Conservation (phyloP, 768 basidiomycete species). For the Boletales sp. region DNA sequence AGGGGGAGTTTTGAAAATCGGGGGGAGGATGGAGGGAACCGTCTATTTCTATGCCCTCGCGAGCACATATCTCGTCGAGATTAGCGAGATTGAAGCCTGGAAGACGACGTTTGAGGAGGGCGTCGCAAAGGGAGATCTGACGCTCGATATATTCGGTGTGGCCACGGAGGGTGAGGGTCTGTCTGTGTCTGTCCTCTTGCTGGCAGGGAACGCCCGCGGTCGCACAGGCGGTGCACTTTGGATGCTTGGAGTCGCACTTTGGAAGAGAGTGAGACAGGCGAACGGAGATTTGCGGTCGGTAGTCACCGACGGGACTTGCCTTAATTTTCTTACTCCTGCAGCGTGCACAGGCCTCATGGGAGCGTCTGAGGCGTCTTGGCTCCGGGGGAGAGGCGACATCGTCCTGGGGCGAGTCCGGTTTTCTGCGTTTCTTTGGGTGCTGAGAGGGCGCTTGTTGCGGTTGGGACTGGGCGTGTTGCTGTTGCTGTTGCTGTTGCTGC, state of each 20-base stretch:
- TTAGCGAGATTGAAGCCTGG: slow-evolving; percentile 64
- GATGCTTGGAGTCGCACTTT: slow-evolving; percentile 90
- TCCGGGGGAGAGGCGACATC: slow-evolving; percentile 59
- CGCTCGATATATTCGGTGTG: slow-evolving; percentile 81
- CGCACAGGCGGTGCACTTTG: slow-evolving; percentile 80
- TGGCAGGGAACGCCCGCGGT: slow-evolving; percentile 77
- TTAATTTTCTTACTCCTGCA: slow-evolving; percentile 97
- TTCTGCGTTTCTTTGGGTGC: slow-evolving; percentile 55
- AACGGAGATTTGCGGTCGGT: slow-evolving; percentile 83
- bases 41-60: slow-evolving; percentile 63
- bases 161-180: slow-evolving; percentile 81
- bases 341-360: slow-evolving; percentile 89
- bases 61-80: slow-evolving; percentile 59
- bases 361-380: slow-evolving; percentile 77
- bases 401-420: slow-evolving; percentile 52
- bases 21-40: slow-evolving; percentile 19
- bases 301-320: slow-evolving; percentile 64
- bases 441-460: slow-evolving; percentile 33
- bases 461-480: slow-evolving; percentile 27
- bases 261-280: slow-evolving; percentile 36
- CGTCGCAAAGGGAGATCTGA: slow-evolving; percentile 74
- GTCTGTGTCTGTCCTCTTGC: slow-evolving; percentile 85
- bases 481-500: slow-evolving; percentile 37
- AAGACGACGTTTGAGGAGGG: slow-evolving; percentile 70
- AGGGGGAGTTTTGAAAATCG: slow-evolving; percentile 35